A percentile compares a stretch with the other conserved stretches of the same genome.
Conservation (phyloP, 345 rosid genomes). For the thale cress (Arabidopsis thaliana) region DNA sequence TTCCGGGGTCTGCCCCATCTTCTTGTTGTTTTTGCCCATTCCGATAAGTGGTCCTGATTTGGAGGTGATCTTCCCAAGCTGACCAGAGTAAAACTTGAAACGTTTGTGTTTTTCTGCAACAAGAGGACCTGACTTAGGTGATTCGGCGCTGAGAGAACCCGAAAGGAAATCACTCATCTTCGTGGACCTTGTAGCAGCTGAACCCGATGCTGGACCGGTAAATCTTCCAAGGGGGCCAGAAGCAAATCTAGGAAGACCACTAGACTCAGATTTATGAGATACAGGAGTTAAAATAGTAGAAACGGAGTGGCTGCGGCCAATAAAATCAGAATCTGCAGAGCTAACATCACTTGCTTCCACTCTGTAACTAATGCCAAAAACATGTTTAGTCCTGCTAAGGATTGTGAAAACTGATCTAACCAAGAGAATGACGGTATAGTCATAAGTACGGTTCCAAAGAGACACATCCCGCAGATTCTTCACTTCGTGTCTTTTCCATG, state of each 20-base stretch:
- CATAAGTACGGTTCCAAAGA: conserved; percentile 87
- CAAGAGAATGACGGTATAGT: conserved; percentile 70
- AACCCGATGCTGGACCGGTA: conserved; percentile 59
- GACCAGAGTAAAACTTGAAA: conserved; percentile 68
- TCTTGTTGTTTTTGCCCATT: conserved; percentile 55
- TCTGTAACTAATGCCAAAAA: conserved; percentile 64
- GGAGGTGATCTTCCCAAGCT: conserved; percentile 55
- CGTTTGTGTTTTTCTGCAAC: conserved; percentile 50
- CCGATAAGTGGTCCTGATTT: conserved; percentile 69
- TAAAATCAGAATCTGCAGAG: conserved; percentile 56
- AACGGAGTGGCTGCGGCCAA: conserved; percentile 69
- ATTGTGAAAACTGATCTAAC: conserved; percentile 85
- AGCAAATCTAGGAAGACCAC: conserved; percentile 64
- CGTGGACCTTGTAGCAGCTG: conserved; percentile 50
- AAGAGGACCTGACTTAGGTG: conserved; percentile 58
- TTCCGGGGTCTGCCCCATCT: conserved; percentile 59
- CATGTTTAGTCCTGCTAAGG: conserved; percentile 62
- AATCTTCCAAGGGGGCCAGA: conserved; percentile 78
- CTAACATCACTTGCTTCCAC: conserved; percentile 53
- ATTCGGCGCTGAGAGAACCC: conserved; percentile 71
- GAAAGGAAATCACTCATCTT: conserved; percentile 67
- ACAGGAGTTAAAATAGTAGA: conserved; percentile 65
- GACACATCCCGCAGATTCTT: conserved; percentile 73
- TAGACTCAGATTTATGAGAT: conserved; percentile 57
- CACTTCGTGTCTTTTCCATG: conserved; percentile 88